phyloP scores from a whole-genome alignment of 2,329 filamentous ascomycete genomes.

The Colletotrichum sp. region DNA sequence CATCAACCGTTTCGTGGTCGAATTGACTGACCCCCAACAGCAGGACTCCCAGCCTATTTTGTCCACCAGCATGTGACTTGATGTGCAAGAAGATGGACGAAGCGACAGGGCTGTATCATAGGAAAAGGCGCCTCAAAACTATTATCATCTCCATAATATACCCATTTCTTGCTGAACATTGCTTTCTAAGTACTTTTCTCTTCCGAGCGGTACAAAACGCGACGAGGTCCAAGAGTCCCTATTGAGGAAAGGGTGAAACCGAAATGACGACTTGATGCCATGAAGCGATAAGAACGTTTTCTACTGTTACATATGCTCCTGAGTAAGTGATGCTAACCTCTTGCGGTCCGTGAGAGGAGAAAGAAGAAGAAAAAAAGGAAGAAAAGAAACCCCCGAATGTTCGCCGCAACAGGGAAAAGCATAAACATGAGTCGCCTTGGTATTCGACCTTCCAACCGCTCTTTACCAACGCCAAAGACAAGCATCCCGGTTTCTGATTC shows the following conservation, averaged over 20 bases:
- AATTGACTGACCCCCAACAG: slow-evolving; percentile 17
- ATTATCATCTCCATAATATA: background rate
- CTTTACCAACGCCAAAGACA: slow-evolving; percentile 5
- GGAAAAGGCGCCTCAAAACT: background rate
- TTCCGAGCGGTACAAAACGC: background rate
- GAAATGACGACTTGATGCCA: background rate
- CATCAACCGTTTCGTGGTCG: slow-evolving; percentile 32
- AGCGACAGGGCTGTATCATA: background rate
- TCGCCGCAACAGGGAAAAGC: background rate
- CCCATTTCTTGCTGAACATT: background rate
- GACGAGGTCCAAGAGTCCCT: background rate
- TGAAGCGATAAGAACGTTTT: background rate
- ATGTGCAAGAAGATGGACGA: background rate
- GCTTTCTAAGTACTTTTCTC: background rate
- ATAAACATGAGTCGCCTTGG: background rate
- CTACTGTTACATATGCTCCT: background rate
- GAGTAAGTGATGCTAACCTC: background rate
- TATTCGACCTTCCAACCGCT: background rate
- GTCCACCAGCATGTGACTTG: background rate
- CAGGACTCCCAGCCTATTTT: background rate
- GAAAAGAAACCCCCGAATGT: background rate
- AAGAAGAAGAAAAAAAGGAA: background rate
- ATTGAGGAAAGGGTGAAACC: background rate
- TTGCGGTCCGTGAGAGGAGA: background rate
- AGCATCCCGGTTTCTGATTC: background rate